Evolutionary conservation across 768 basidiomycete genomes (phyloP).

Genomic region (Panellus pusillus): DNA sequence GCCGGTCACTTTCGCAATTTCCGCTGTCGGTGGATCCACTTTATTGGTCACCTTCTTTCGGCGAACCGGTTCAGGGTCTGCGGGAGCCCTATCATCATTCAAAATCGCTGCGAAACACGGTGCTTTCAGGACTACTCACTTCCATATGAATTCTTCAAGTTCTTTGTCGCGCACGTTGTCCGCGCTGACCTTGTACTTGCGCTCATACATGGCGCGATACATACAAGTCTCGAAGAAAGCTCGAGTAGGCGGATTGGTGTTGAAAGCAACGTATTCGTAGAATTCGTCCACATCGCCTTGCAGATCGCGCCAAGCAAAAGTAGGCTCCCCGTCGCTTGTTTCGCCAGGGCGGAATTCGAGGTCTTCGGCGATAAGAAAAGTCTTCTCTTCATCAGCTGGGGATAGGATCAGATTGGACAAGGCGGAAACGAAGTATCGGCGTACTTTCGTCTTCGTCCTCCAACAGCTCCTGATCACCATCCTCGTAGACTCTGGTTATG

Average conservation of each 20-base stretch:
- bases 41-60: conserved; percentile 20
- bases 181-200: conserved; percentile 77
- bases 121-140: conserved; percentile 50
- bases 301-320: conserved; percentile 90
- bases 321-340: conserved; percentile 67
- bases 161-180: conserved; percentile 66
- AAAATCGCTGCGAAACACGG: not conserved
- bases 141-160: conserved; percentile 79
- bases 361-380: conserved; percentile 88
- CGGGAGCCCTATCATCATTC: conserved; percentile 35
- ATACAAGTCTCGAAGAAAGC: conserved; percentile 93
- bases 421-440: conserved; percentile 25
- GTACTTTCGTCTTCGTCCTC: conserved; percentile 92
- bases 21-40: conserved; percentile 4
- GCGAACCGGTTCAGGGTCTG: conserved; percentile 18
- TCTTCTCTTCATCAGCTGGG: conserved; percentile 89
- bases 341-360: conserved; percentile 81
- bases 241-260: conserved; percentile 77
- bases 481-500: conserved; percentile 94
- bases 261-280: conserved; percentile 87
- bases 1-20: conserved; percentile 14
- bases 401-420: not conserved
- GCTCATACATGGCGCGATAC: conserved; percentile 95
- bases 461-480: conserved; percentile 91
- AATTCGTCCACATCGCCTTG: conserved; percentile 90